Base-by-base conservation (phyloP, 116 monocot species). In the Papilionanthe hybrid region DNA sequence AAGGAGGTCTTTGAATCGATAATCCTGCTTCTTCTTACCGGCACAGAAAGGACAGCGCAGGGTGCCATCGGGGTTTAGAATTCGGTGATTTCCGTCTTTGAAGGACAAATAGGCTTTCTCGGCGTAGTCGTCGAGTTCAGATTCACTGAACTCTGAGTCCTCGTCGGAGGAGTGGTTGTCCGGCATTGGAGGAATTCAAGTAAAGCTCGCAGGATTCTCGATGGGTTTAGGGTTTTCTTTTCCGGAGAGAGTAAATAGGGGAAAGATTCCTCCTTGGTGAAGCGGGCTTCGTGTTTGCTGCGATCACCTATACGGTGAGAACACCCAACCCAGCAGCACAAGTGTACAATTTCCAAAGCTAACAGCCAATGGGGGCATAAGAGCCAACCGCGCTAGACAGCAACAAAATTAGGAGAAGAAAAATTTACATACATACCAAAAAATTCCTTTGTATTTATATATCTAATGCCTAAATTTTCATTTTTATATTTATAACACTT, bases 31-130 rank as follows among this genome's bases (percentile, higher is more conserved):
- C 86, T 84, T 84, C 55, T 84, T 76, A 10, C 84, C 80, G 25
- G 72, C 75, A 57, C 89, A 89, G 80, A 81, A 89, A 8, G 89
- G 89, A 72, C 89, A 89, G 27, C 89, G 89, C 78, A 79, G 65
- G 58, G 84, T 76, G 18, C 81, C 81, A 74, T 89, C 89, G 10
- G 79, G 81, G 73, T 86, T 86, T 5, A 30, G 50, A 45, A 85
- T 43, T 42, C 79, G 78, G 55, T 75, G 83, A 75, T 68, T 81
- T 53, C 43, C 72, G 20, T 78, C 47, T 49, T 82, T 63, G 30
- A 85, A 78, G 42, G 18, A 19, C 28, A 37, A 1, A 82, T 82
- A 82, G 13, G 79, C 57, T 50, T 83, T 84, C 50, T 78, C 75
- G 41, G 68, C 89, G 81, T 83, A 76, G 55, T 80, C 83, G 20